A percentile compares a stretch with the other conserved stretches of the same genome.
These are phyloP conservation scores for Escallonia rubra DNA, from an alignment of 129 eudicot species.

Conservation along the genomic window DNA sequence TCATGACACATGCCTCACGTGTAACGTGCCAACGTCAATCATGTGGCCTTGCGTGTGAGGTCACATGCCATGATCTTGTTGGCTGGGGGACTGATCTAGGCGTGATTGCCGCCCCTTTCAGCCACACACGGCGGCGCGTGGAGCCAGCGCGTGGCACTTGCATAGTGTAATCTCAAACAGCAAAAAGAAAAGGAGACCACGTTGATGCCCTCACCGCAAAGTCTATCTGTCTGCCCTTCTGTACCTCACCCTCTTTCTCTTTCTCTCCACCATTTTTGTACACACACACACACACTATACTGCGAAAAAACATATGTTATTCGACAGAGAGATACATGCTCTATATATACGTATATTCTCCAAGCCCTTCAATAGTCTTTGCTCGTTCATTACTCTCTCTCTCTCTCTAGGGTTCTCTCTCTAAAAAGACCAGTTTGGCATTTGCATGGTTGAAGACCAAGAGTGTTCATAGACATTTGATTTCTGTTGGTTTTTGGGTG, in stretches of 20 bases:
- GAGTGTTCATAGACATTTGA: too few species aligned
- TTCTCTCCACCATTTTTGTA: not conserved
- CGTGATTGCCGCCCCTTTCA: not conserved
- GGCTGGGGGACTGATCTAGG: not conserved
- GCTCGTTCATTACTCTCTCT: not conserved
- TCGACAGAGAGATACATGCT: not conserved
- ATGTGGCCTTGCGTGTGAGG: not conserved
- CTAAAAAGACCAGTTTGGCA: not conserved
- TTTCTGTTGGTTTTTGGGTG: too few species aligned
- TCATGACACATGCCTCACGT: too few species aligned
- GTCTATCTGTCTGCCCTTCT: conserved; percentile 38
- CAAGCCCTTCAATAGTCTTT: not conserved
- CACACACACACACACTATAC: not conserved
- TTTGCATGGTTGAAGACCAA: not conserved
- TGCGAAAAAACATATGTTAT: too few species aligned
- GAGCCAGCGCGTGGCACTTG: not conserved
- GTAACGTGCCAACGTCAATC: too few species aligned
- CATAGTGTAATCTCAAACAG: not conserved
- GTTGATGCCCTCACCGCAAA: conserved; percentile 37
- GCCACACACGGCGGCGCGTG: not conserved
- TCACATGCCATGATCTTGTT: too few species aligned
- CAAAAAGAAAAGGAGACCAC: conserved; percentile 16
- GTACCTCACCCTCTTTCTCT: conserved; percentile 5
- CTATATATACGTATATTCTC: not conserved
- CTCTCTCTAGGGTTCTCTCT: not conserved